Percentiles rank a stretch among this genome's conserved stretches.
phyloP scores from a whole-genome alignment of 2,329 filamentous ascomycete genomes.

The Tolypocladium album region DNA sequence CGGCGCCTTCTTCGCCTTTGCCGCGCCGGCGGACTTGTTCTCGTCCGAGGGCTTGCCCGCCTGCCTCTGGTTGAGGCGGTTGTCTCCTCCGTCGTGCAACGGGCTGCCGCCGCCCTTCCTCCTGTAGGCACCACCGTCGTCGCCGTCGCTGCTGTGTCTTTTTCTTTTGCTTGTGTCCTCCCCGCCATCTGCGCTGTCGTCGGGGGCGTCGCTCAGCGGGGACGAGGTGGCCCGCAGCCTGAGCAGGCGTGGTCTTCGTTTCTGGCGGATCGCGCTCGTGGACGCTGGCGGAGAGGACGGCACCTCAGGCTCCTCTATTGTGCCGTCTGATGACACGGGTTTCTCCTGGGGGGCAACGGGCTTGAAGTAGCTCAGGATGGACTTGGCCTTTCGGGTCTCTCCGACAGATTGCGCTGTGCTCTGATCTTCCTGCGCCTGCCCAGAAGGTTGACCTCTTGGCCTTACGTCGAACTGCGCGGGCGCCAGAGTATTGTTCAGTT shows the following conservation, averaged over 20 bases:
- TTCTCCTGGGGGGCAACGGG: slow-evolving; percentile 11
- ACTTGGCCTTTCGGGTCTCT: slow-evolving; percentile 10
- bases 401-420: background rate
- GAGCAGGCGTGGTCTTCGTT: slow-evolving; percentile 16
- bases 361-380: slow-evolving; percentile 31
- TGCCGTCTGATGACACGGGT: slow-evolving; percentile 1
- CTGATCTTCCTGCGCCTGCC: background rate
- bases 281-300: slow-evolving; percentile 8
- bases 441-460: background rate
- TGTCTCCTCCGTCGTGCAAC: background rate
- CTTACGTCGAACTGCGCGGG: background rate
- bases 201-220: slow-evolving; percentile 3
- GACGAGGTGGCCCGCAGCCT: slow-evolving; percentile 14
- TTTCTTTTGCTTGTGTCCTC: slow-evolving; percentile 1
- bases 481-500: too few species aligned
- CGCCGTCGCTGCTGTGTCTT: background rate
- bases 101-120: background rate
- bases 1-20: slow-evolving; percentile 4
- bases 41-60: background rate
- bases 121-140: background rate
- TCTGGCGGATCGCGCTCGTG: slow-evolving; percentile 1
- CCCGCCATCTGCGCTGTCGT: background rate
- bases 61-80: background rate
- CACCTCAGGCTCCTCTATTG: background rate
- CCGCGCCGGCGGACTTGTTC: background rate